Percentiles rank a stretch among this genome's conserved stretches.
Evolutionary conservation across 768 basidiomycete species (phyloP).

Genomic region (Suillus paluster): DNA sequence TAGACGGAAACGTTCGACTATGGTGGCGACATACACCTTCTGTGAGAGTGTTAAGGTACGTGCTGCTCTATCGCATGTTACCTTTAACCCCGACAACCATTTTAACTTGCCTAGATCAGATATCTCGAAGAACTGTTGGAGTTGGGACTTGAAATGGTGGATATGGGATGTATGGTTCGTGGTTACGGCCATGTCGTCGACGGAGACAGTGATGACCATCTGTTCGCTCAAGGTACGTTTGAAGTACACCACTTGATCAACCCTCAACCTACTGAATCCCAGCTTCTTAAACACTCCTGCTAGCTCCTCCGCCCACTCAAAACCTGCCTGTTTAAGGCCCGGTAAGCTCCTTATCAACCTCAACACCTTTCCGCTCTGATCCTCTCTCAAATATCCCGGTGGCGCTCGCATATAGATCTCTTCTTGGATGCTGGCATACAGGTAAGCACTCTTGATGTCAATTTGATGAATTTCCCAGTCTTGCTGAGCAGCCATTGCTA

Average conservation of each 20-base stretch:
- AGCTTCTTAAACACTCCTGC: not conserved
- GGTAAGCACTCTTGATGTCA: constrained; percentile 20
- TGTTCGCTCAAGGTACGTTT: constrained; percentile 8
- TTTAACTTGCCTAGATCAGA: constrained; percentile 20
- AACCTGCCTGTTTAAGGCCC: constrained; percentile 42
- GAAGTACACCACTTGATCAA: no score
- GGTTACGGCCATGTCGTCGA: constrained; percentile 38
- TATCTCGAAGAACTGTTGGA: constrained; percentile 14
- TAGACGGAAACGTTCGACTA: constrained; percentile 28
- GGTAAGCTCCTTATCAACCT: constrained; percentile 37
- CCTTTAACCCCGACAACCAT: constrained; percentile 29
- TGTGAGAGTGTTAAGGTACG: constrained; percentile 22
- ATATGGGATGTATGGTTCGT: constrained; percentile 16
- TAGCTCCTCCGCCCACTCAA: constrained; percentile 33
- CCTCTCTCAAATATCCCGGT: constrained; percentile 21
- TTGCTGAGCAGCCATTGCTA: constrained; percentile 14
- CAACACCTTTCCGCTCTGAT: constrained; percentile 30
- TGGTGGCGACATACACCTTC: constrained; percentile 22
- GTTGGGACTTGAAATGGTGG: not conserved
- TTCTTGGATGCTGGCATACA: constrained; percentile 26
- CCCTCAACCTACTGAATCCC: not conserved
- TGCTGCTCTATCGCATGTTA: constrained; percentile 16
- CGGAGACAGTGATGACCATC: constrained; percentile 35
- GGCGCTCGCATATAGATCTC: constrained; percentile 42
- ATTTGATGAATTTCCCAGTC: constrained; percentile 17